Percentiles rank a stretch among this genome's conserved stretches.
phyloP scores from a whole-genome alignment of 2,329 filamentous ascomycete genomes.

The Penicillium rolfsii region DNA sequence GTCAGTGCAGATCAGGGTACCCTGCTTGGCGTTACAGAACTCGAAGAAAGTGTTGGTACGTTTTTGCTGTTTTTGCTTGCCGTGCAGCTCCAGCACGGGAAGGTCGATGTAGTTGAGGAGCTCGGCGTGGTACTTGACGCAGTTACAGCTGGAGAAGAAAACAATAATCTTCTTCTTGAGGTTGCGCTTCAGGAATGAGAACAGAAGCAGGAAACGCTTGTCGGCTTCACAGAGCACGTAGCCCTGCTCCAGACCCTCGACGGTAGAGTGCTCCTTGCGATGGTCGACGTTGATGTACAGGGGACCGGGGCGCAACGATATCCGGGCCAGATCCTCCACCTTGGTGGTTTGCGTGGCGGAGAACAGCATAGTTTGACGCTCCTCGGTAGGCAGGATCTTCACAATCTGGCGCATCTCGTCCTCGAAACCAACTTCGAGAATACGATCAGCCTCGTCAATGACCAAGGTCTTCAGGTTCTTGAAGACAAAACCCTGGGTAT shows the following conservation, averaged over 20 bases:
- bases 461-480: slow-evolving; percentile 91
- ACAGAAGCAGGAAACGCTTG: slow-evolving; percentile 89
- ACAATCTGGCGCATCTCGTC: slow-evolving; percentile 97
- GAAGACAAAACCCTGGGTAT: slow-evolving; percentile 84
- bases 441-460: slow-evolving; percentile 96
- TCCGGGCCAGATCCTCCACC: slow-evolving; percentile 92
- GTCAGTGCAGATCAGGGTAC: slow-evolving; percentile 92
- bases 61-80: slow-evolving; percentile 98
- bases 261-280: slow-evolving; percentile 84
- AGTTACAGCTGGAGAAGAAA: slow-evolving; percentile 90
- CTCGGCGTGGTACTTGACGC: slow-evolving; percentile 93
- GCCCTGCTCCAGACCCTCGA: slow-evolving; percentile 91
- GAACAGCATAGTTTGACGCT: slow-evolving; percentile 96
- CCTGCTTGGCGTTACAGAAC: slow-evolving; percentile 82
- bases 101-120: slow-evolving; percentile 97
- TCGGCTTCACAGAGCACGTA: slow-evolving; percentile 94
- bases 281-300: slow-evolving; percentile 98
- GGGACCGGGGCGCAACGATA: slow-evolving; percentile 87
- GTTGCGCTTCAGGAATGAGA: slow-evolving; percentile 91
- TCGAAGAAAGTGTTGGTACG: slow-evolving; percentile 99
- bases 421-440: slow-evolving; percentile 96
- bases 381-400: slow-evolving; percentile 85
- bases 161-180: slow-evolving; percentile 97
- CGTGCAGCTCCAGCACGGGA: slow-evolving; percentile 82
- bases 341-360: slow-evolving; percentile 98